Conservation (phyloP, 140 eudicot species). For the Stevia rebaudiana region DNA sequence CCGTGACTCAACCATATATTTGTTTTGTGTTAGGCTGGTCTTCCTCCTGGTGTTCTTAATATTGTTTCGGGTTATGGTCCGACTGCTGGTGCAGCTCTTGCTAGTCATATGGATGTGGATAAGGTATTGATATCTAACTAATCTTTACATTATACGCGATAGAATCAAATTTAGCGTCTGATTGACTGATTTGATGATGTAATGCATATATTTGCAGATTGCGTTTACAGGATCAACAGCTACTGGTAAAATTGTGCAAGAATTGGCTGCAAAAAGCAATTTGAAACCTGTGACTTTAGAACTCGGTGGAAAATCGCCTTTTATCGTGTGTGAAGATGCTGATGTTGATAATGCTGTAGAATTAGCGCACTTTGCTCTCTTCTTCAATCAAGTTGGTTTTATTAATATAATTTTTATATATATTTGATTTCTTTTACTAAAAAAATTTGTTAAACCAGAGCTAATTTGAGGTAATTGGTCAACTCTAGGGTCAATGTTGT, state of each 20-base stretch:
- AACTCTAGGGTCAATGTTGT: constrained; percentile 85
- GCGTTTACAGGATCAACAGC: constrained; percentile 96
- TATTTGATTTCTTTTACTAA: background rate
- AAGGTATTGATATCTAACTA: constrained; percentile 45
- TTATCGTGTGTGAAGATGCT: constrained; percentile 94
- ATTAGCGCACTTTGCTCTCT: constrained; percentile 85
- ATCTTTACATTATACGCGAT: background rate
- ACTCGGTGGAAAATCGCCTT: constrained; percentile 98
- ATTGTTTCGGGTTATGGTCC: constrained; percentile 94
- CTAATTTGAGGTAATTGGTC: background rate
- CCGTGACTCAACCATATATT: background rate
- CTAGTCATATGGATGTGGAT: constrained; percentile 95
- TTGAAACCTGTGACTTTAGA: constrained; percentile 87
- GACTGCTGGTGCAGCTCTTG: constrained; percentile 98
- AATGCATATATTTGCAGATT: constrained; percentile 45
- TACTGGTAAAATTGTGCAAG: constrained; percentile 71
- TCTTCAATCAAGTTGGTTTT: constrained; percentile 74
- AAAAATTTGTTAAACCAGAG: background rate
- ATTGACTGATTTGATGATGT: background rate
- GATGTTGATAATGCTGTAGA: constrained; percentile 80
- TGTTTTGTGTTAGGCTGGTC: constrained; percentile 72
- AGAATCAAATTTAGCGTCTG: background rate
- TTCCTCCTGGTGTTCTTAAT: constrained; percentile 88
- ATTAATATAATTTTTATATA: background rate
- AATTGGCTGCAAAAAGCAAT: constrained; percentile 84